Base-by-base conservation (phyloP, 352 stramenopile species). In the Phytophthora ramorum region DNA sequence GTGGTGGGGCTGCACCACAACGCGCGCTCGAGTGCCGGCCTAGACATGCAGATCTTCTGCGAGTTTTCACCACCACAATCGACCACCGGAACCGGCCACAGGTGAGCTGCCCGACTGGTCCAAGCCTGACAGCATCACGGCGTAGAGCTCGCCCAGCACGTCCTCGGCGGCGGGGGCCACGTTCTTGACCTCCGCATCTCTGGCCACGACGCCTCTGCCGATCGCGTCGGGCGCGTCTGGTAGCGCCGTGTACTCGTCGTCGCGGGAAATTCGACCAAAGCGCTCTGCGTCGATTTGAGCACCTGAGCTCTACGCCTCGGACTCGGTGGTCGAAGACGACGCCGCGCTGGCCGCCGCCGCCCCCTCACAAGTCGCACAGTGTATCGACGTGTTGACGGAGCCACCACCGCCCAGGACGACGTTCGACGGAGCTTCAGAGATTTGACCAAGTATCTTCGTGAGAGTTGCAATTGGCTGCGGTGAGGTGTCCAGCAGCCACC, bases 41-140 rank as follows among this genome's bases (percentile, higher is more conserved):
- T 88, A n/a, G 86, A 95, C 62, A 93, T 95, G 79, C 86, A 95
- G 73, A 80, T 91, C 56, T 91, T 92, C 61, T 86, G 78, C 55
- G 86, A 93, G 61, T 95, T 95, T 68, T 4, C 63, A 81, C 41
- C 81, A 92, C 19, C 77, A 79, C 16, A 95, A 95, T 44, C 79
- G 79, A 13, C 86, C 86, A 30, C 84, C 81, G 1, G 62, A 61
- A 35, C 72, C 86, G 0, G 77, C 78, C 17, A 71, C 75, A 9
- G 68, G 64, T 6, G 65, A 57, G n/a, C 48, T 93, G 12, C 86
- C 86, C 0, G 73, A 87, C 17, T 94, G 86, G 83, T 83, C 83
- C 16, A 75, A 70, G 49, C 83, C 85, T 0, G 81, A 91, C 30
- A 89, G 77, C 41, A 56, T 81, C 22, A 79, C 76, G 14, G 83